Base-by-base conservation (phyloP, 306 rosid genomes). In the Cucurbita moschata region DNA sequence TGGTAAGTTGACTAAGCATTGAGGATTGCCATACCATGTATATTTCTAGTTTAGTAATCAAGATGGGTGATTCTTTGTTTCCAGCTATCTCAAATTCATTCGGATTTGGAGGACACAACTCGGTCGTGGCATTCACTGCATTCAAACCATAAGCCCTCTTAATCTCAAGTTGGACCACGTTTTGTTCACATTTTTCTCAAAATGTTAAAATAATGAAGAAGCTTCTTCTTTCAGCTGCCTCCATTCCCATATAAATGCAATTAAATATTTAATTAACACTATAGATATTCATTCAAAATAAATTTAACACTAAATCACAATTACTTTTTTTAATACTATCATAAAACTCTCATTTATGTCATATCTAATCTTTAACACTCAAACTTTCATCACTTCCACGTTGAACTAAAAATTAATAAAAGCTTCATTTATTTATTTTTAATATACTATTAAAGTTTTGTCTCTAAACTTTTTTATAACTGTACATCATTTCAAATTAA, bases 101-200 rank as follows among this genome's bases (percentile, higher is more conserved):
- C 40, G 99, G 97, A 82, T 91, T 94, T 49, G 97, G 99, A 26
- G 97, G 99, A 77, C 99, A 94, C 79, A 94, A 94, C 81, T 94
- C 99, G 11, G 99, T 91, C 1, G 99, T 89, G 52, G 96, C 88
- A 58, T 94, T 94, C 74, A 89, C 99, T 58, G 92, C 96, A 1
- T 91, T 91, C 89, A 87, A 78, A 84, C 96, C 96, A 51, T 94
- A 96, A 94, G 73, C 69, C 51, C 71, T 46, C 35, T 50, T 73
- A 58, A 75, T 82, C 80, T 61, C 69, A 77, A 68, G 26, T 71
- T 9, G 35, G 5, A 64, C 76, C 60, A 64, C 6, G 46, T 74
- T 86, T 16, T 42, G 38, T 18, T 65, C n/a, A n/a, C 8, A 38
- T 4, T 43, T 65, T 43, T 38, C 52, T 65, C 47, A 21, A 65